Percentiles rank a stretch among this genome's conserved stretches.
These are phyloP conservation scores for Ophiostoma ips DNA, from an alignment of 2,329 filamentous ascomycete genomes.

Conservation along the genomic window DNA sequence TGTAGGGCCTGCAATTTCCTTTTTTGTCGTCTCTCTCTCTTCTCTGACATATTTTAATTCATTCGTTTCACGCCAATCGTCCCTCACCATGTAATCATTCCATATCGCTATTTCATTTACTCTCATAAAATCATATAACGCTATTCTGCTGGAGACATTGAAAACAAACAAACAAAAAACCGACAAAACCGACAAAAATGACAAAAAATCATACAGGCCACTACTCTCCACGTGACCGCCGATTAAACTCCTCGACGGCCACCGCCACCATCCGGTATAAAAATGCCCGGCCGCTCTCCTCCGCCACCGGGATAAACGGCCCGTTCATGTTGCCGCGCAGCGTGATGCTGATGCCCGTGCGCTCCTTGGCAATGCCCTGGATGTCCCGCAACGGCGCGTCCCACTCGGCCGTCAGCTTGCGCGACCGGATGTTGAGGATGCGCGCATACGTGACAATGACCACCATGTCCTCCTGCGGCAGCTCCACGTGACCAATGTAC, in stretches of 20 bases:
- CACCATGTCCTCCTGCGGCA: constrained; percentile 76
- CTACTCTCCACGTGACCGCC: constrained; percentile 27
- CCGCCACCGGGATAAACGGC: constrained; percentile 86
- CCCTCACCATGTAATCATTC: no score
- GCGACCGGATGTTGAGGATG: constrained; percentile 81
- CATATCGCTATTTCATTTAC: no score
- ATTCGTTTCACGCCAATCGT: no score
- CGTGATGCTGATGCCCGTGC: constrained; percentile 81
- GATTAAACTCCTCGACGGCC: constrained; percentile 54
- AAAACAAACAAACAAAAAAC: background rate
- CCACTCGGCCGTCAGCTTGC: constrained; percentile 82
- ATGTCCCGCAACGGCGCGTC: constrained; percentile 92
- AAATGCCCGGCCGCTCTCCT: constrained; percentile 58
- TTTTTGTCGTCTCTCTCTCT: no score
- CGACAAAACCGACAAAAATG: background rate
- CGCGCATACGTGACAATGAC: constrained; percentile 78
- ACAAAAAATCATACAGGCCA: background rate
- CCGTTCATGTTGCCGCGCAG: constrained; percentile 85
- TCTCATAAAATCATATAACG: background rate
- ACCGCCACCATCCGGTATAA: constrained; percentile 52
- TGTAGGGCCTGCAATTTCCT: no score
- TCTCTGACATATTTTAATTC: no score
- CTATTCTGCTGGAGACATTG: no score
- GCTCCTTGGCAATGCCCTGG: constrained; percentile 92
- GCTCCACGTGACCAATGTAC: constrained; percentile 91